These are phyloP conservation scores for Sporothrix euskadiensis DNA, from an alignment of 2,329 filamentous ascomycete species.

Conservation along the genomic window DNA sequence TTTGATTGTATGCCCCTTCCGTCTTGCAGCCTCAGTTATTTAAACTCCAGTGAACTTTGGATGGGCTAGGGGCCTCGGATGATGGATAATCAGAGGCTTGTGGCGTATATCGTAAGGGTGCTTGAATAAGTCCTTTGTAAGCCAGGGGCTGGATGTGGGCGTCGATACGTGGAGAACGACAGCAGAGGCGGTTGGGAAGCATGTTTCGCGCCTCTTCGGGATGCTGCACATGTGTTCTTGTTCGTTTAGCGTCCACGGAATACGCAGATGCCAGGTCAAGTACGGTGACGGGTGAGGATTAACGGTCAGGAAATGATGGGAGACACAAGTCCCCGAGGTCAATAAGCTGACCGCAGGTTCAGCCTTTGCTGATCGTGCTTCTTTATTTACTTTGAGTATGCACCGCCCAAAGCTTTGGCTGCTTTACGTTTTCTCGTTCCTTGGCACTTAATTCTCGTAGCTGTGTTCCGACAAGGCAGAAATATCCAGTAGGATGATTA, in stretches of 20 bases:
- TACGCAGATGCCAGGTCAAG: background rate
- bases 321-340: constrained; percentile 4
- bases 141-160: background rate
- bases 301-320: background rate
- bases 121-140: constrained; percentile 23
- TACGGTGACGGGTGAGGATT: background rate
- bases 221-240: background rate
- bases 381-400: background rate
- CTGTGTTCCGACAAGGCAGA: background rate
- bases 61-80: background rate
- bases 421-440: background rate
- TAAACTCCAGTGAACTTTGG: background rate
- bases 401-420: background rate
- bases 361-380: background rate
- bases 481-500: background rate
- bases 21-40: background rate
- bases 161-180: background rate
- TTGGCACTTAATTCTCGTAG: constrained; percentile 4
- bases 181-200: background rate
- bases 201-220: background rate
- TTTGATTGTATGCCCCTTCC: background rate
- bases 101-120: background rate
- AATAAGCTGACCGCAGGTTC: constrained; percentile 16
- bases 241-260: background rate
- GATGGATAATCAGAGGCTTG: background rate